Evolutionary conservation across 495 filamentous ascomycete genomes (phyloP).

Genomic region (Hypoxylon perforatum): DNA sequence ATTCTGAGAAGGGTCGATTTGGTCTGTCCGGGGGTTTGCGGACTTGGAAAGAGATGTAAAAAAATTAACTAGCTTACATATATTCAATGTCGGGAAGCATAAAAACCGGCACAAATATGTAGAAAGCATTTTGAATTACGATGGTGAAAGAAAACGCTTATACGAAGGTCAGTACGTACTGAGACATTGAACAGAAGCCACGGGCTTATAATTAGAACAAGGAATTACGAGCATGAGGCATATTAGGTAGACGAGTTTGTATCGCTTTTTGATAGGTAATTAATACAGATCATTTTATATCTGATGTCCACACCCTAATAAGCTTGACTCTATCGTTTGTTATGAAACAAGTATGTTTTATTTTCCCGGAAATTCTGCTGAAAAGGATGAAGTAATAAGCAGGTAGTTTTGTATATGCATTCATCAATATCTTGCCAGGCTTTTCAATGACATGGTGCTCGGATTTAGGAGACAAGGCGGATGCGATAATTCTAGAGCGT

Average conservation of each 20-base stretch:
- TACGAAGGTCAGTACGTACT: too few relatives aligned
- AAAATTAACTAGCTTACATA: constrained; percentile 14
- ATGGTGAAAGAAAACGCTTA: too few relatives aligned
- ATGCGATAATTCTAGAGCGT: constrained; percentile 25
- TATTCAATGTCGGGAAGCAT: neutral
- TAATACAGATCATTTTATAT: too few relatives aligned
- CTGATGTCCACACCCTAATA: too few relatives aligned
- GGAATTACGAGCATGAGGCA: neutral
- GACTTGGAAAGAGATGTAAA: neutral
- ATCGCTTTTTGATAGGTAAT: too few relatives aligned
- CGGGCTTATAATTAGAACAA: too few relatives aligned
- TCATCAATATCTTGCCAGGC: neutral
- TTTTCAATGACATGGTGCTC: constrained; percentile 12
- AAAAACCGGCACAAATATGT: too few relatives aligned
- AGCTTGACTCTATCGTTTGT: too few relatives aligned
- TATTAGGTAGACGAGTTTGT: neutral
- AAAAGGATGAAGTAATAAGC: neutral
- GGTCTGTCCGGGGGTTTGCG: neutral
- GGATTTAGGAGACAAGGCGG: constrained; percentile 40
- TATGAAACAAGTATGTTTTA: too few relatives aligned
- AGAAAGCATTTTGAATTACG: too few relatives aligned
- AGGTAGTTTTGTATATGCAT: neutral
- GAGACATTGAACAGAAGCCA: too few relatives aligned
- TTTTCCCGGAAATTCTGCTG: too few relatives aligned
- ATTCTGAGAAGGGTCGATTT: constrained; percentile 11